Base-by-base conservation (phyloP, 2,329 filamentous ascomycete species). In the Epichloe amarillans region DNA sequence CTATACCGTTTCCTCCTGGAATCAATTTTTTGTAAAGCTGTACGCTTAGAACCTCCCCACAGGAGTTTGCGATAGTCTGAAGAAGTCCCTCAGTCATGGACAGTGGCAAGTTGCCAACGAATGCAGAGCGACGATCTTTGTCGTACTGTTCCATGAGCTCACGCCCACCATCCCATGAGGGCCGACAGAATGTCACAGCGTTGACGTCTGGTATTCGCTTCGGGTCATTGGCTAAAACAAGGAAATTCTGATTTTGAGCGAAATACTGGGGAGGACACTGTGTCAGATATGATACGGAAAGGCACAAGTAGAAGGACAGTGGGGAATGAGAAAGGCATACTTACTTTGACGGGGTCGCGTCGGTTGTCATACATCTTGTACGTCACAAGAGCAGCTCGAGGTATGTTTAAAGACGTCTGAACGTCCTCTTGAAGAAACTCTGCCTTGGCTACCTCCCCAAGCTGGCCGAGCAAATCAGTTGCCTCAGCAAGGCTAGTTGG, bases 321-420 rank as follows among this genome's bases (percentile, higher is more conserved):
- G 30, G 14, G n/a, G 10, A 11, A 33, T 5, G 15, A 38, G n/a
- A 40, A 41, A 17, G 38, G 19, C 10, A 26, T 21, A 19, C 73
- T 66, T 64, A 78, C 76, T 26, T 64, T 58, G 33, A 72, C 64
- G 4, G 78, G 69, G 51, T 78, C 71, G 21, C 77, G 70, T 23
- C 63, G 65, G 3, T 72, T 64, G 52, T 80, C 74, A 47, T 76
- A 82, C 54, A 67, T 68, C 40, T 67, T 62, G 53, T 74, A 82
- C 26, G 72, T 68, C 33, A 79, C 69, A 5, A 77, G 55, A 2
- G 77, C 66, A 2, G 69, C 63, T 11, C 61, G 61, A 5, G 66
- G 62, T 7, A 73, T 57, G 0, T 60, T 57, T 50, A 72, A 62
- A 6, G 59, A 55, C 1, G 61, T 54, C 38, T 67, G 66, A 8